phyloP scores from a whole-genome alignment of 2,329 filamentous ascomycete genomes.

The Exophiala phaeomuriformis region DNA sequence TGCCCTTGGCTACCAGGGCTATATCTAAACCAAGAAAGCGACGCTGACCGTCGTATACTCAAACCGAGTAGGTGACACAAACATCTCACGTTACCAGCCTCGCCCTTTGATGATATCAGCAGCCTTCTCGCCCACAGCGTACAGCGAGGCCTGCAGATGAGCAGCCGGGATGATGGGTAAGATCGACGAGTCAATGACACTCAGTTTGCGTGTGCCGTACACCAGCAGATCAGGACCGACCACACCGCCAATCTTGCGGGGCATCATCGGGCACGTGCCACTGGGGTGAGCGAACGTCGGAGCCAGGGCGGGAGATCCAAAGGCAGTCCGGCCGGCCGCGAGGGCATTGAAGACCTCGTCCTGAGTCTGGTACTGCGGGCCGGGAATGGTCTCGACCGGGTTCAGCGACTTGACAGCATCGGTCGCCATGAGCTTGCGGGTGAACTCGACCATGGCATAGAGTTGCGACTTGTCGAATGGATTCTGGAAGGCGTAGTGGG shows the following conservation, averaged over 20 bases:
- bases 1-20: too few species aligned
- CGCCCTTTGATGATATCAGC: constrained; percentile 27
- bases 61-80: background rate
- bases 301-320: background rate
- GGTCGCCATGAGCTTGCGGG: constrained; percentile 11
- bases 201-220: constrained; percentile 30
- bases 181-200: constrained; percentile 33
- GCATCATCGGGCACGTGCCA: constrained; percentile 7
- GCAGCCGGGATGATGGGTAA: constrained; percentile 33
- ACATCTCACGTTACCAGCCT: background rate
- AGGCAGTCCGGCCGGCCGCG: background rate
- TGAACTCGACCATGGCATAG: constrained; percentile 16
- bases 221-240: constrained; percentile 30
- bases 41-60: too few species aligned
- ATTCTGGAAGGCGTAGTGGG: constrained; percentile 14
- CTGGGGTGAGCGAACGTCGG: constrained; percentile 16
- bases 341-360: constrained; percentile 17
- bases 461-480: constrained; percentile 18
- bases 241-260: constrained; percentile 25
- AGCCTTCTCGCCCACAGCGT: constrained; percentile 32
- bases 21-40: too few species aligned
- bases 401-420: constrained; percentile 5
- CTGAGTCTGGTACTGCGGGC: constrained; percentile 8
- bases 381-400: constrained; percentile 16
- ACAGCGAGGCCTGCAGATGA: constrained; percentile 36